Base-by-base conservation (phyloP, 495 filamentous ascomycete genomes). In the Talaromyces adpressus region DNA sequence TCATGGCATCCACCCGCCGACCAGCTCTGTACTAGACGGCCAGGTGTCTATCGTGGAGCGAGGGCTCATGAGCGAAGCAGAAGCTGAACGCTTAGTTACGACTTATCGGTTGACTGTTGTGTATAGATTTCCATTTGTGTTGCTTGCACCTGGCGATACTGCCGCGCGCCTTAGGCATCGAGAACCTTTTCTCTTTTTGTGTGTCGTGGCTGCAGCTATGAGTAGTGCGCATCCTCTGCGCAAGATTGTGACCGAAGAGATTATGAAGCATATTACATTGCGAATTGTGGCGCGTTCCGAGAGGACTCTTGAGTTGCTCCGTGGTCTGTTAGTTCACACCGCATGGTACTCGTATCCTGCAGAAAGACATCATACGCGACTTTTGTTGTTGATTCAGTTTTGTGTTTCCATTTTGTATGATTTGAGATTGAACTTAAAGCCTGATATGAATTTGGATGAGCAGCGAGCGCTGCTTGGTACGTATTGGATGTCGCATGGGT, bases 341-440 rank as follows among this genome's bases (percentile, higher is more conserved):
- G 66, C 68, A 62, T 70, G 68, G 68, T 68, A 68, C 60, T 65
- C 64, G 12, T 70, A 68, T 61, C 66, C 68, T 41, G 64, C 59
- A 49, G 66, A 68, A 64, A 63, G 52, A 60, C 51, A 66, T 53
- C 66, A 70, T 34, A 64, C 66, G 51, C 66, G 64, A 22, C 64
- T 70, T n/a, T 64, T 70, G 23, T 59, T 68, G 18, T 58, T 70
- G 62, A 62, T 67, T 41, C 66, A 70, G 57, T 51, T 70, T 51
- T 70, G 62, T 52, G 51, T 65, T 62, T 68, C 68, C 11, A 68
- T 62, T 25, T 25, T 67, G 18, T 65, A 65, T 60, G 68, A 70
- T 65, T 62, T 70, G 62, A 62, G 64, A 8, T 54, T 70, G 18
- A 62, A 70, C 52, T 65, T 39, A 47, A 70, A 68, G 62, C n/a